Evolutionary conservation across 148 eudicot genomes (phyloP), one percentile per base, ranked within the genome.

Genomic region (Rhododendron ferrugineum): DNA sequence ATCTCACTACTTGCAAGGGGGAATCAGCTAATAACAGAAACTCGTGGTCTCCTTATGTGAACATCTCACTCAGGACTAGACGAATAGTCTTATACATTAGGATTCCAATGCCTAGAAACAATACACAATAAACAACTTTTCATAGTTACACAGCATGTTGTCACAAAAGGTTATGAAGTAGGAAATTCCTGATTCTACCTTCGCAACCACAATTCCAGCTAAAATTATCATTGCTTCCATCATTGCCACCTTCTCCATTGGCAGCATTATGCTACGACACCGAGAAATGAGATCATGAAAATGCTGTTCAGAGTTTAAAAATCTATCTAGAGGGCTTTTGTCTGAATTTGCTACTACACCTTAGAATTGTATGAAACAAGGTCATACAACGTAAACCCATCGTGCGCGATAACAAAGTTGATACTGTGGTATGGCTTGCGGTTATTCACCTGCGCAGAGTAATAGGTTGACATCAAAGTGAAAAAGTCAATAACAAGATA

Each of bases 141-240:
- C 1, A 30, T 14, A 34, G 52, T 42, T 37, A 82, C 47, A 60
- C 11, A 82, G 42, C 1, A 40, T 37, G 40, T 1, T 58, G 47
- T n/a, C 75, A 54, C 28, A 36, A 77, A 56, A 42, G 26, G 74
- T 60, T 78, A 79, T 30, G 18, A 37, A 80, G 80, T 20, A 83
- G 28, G 15, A 54, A 46, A 52, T 15, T 73, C 26, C 5, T 46
- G 82, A 83, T 50, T 44, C 64, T 87, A 94, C 99, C 99, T 97
- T 97, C 99, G 84, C 84, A 86, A 44, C 98, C 99, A 91, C 99
- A 97, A 87, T 97, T 97, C 99, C 99, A 97, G 87, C 98, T 95
- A 77, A 90, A 91, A 81, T 97, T 97, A 81, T 97, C 98, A 90
- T 95, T 97, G 92, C 95, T 47, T 91, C 99, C 99, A 92, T 97